These are phyloP conservation scores for Xylaria flabelliformis DNA, from an alignment of 495 filamentous ascomycete genomes.

Conservation along the genomic window DNA sequence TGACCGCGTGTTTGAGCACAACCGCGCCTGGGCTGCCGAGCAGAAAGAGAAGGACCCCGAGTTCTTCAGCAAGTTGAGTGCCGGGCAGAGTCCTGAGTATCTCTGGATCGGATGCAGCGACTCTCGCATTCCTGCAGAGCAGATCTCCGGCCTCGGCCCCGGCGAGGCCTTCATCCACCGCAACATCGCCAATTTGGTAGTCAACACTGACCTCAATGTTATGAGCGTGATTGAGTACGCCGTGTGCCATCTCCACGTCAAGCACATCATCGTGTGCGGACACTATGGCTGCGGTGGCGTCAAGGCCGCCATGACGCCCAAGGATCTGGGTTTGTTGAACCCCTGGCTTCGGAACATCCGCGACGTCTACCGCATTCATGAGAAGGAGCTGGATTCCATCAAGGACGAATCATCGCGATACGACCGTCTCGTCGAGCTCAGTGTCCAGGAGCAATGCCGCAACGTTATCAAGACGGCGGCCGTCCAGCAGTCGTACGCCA, in stretches of 20 bases:
- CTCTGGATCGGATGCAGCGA: slow-evolving; percentile 72
- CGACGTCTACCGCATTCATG: slow-evolving; percentile 64
- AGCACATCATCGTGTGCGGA: slow-evolving; percentile 70
- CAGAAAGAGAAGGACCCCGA: slow-evolving; percentile 57
- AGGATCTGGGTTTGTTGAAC: slow-evolving; percentile 65
- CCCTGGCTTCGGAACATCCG: slow-evolving; percentile 67
- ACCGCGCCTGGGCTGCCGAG: slow-evolving; percentile 61
- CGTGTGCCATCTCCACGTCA: slow-evolving; percentile 63
- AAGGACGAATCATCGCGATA: slow-evolving; percentile 51
- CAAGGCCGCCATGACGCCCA: slow-evolving; percentile 64
- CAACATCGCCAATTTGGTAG: slow-evolving; percentile 69
- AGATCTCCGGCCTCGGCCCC: slow-evolving; percentile 63
- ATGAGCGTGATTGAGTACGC: slow-evolving; percentile 70
- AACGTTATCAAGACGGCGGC: slow-evolving; percentile 65
- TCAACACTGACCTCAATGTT: slow-evolving; percentile 63
- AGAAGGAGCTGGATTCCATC: slow-evolving; percentile 61
- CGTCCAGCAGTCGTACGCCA: slow-evolving; percentile 59
- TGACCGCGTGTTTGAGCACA: slow-evolving; percentile 61
- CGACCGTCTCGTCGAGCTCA: slow-evolving; percentile 65
- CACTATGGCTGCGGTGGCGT: slow-evolving; percentile 71
- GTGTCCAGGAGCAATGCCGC: slow-evolving; percentile 63
- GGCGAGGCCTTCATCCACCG: slow-evolving; percentile 68
- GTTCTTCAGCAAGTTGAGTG: slow-evolving; percentile 60
- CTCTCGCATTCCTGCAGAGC: slow-evolving; percentile 67
- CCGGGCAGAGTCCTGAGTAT: slow-evolving; percentile 63